Evolutionary conservation across 2,329 filamentous ascomycete species (phyloP).

Genomic region (Colletotrichum navitas): DNA sequence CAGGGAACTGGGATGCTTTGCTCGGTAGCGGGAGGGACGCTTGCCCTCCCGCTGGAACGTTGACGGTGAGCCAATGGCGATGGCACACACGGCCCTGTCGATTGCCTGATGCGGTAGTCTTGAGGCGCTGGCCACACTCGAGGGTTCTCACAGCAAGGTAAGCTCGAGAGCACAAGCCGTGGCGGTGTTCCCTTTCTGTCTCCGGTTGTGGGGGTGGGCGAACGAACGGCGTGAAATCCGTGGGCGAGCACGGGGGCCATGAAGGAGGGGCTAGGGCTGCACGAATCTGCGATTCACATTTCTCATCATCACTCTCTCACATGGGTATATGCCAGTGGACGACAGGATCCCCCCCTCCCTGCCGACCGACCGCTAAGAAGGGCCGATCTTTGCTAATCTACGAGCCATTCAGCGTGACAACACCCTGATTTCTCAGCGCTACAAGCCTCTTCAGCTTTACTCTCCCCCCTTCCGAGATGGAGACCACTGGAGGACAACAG

Average conservation of each 20-base stretch:
- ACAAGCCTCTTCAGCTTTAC: not conserved
- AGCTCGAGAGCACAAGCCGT: slow-evolving; percentile 8
- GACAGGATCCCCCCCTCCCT: slow-evolving; percentile 8
- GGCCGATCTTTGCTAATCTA: slow-evolving; percentile 9
- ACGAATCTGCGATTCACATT: slow-evolving; percentile 13
- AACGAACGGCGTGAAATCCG: not conserved
- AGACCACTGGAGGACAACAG: slow-evolving; percentile 10
- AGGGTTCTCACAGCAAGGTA: slow-evolving; percentile 13
- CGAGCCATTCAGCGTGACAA: not conserved
- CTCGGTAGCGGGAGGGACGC: slow-evolving; percentile 23
- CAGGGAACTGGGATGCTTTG: slow-evolving; percentile 1
- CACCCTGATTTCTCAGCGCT: not conserved
- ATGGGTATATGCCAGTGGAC: not conserved
- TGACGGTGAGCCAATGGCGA: slow-evolving; percentile 41
- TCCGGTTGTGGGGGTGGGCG: slow-evolving; percentile 3
- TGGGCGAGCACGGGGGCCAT: not conserved
- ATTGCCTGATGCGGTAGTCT: slow-evolving; percentile 41
- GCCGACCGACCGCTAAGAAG: slow-evolving; percentile 8
- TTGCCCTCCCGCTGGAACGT: slow-evolving; percentile 26
- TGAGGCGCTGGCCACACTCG: slow-evolving; percentile 26
- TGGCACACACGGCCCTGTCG: slow-evolving; percentile 12
- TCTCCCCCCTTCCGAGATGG: not conserved
- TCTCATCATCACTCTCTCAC: not conserved
- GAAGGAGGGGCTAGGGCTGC: slow-evolving; percentile 15
- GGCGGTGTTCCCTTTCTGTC: slow-evolving; percentile 19